Conservation (phyloP, 345 rosid species). For the Heritiera fomes region DNA sequence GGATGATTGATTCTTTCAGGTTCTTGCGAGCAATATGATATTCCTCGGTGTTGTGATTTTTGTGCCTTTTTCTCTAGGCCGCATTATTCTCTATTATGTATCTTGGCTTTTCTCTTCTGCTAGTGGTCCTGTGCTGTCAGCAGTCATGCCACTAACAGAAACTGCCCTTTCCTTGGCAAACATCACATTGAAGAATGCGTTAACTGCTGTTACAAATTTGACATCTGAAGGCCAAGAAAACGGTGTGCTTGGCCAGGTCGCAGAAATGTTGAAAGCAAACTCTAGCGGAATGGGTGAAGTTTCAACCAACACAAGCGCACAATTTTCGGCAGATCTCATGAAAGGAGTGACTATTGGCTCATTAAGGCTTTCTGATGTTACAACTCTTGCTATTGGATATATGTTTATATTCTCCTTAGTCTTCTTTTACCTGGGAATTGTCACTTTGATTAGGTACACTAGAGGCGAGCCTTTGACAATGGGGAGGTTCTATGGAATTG, state of each 20-base stretch:
- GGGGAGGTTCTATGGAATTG: slow-evolving; percentile 84
- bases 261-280: slow-evolving; percentile 65
- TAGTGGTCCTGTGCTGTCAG: slow-evolving; percentile 62
- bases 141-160: slow-evolving; percentile 65
- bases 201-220: slow-evolving; percentile 73
- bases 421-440: slow-evolving; percentile 76
- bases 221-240: slow-evolving; percentile 70
- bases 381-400: slow-evolving; percentile 93
- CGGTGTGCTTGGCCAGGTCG: slow-evolving; percentile 56
- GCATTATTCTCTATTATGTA: slow-evolving; percentile 62
- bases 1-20: slow-evolving; percentile 50
- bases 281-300: slow-evolving; percentile 55
- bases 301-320: slow-evolving; percentile 52
- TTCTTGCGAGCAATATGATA: slow-evolving; percentile 96
- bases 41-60: slow-evolving; percentile 97
- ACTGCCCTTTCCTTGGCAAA: slow-evolving; percentile 73
- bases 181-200: slow-evolving; percentile 64
- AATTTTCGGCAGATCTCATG: slow-evolving; percentile 60
- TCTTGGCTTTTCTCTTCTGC: slow-evolving; percentile 91
- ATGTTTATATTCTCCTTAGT: slow-evolving; percentile 69
- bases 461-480: slow-evolving; percentile 94
- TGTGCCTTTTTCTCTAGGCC: slow-evolving; percentile 89
- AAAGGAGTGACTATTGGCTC: slow-evolving; percentile 61
- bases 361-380: slow-evolving; percentile 89
- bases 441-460: slow-evolving; percentile 82